These are phyloP conservation scores for Podila clonocystis DNA, from an alignment of 192 early-diverging fungal genomes.

Conservation along the genomic window DNA sequence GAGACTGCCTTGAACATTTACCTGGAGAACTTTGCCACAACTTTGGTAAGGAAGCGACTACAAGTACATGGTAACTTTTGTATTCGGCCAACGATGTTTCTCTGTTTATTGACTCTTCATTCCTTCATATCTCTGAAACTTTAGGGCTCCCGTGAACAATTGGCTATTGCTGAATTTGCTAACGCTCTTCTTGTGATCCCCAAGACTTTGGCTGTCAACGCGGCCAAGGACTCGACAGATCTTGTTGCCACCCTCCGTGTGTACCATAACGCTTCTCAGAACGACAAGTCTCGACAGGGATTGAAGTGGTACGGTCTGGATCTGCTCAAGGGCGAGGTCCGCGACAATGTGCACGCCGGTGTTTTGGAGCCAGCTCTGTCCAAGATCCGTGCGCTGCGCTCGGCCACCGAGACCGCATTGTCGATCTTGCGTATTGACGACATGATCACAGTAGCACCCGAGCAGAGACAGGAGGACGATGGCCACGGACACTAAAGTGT, in stretches of 20 bases:
- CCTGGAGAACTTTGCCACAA: slow-evolving; percentile 98
- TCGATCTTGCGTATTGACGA: slow-evolving; percentile 97
- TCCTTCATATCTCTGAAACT: slow-evolving; percentile 3
- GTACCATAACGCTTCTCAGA: slow-evolving; percentile 94
- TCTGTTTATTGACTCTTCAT: slow-evolving; percentile 7
- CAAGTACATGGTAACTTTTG: neutral
- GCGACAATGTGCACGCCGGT: slow-evolving; percentile 94
- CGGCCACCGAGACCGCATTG: slow-evolving; percentile 98
- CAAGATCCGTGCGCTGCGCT: slow-evolving; percentile 97
- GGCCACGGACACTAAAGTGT: slow-evolving; percentile 59
- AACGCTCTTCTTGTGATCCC: slow-evolving; percentile 95
- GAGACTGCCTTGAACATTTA: slow-evolving; percentile 96
- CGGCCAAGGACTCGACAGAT: slow-evolving; percentile 98
- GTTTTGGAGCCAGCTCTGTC: slow-evolving; percentile 98
- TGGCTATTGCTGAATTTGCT: slow-evolving; percentile 98
- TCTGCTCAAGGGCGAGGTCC: slow-evolving; percentile 89
- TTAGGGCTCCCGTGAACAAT: slow-evolving; percentile 95
- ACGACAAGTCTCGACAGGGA: slow-evolving; percentile 75
- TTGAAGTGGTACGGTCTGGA: slow-evolving; percentile 95
- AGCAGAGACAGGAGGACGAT: slow-evolving; percentile 59
- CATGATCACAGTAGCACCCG: slow-evolving; percentile 79
- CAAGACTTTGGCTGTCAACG: slow-evolving; percentile 98
- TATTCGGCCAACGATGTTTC: neutral
- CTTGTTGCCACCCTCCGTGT: slow-evolving; percentile 96
- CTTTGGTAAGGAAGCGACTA: slow-evolving; percentile 66